Conservation (phyloP, 2,329 filamentous ascomycete species). For the Thielaviopsis ethacetica region DNA sequence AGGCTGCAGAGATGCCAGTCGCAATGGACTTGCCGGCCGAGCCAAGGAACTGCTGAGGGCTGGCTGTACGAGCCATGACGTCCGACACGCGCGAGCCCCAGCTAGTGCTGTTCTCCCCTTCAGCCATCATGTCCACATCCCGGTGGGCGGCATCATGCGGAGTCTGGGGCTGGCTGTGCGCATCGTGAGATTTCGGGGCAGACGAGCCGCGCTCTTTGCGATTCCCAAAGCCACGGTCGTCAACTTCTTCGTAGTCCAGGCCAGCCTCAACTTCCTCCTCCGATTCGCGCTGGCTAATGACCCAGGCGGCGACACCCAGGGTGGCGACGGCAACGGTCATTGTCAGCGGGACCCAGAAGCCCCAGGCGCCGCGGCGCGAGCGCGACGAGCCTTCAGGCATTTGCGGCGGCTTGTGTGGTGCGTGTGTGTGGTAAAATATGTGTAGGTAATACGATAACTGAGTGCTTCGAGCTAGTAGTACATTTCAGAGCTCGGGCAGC, state of each 20-base stretch:
- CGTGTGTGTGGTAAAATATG: not conserved
- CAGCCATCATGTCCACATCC: slow-evolving; percentile 13
- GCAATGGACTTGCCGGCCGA: slow-evolving; percentile 66
- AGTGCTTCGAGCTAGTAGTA: not conserved
- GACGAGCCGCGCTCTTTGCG: slow-evolving; percentile 1
- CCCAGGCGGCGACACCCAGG: slow-evolving; percentile 74
- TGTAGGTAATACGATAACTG: not conserved
- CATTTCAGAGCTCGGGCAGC: not conserved
- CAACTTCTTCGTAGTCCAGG: slow-evolving; percentile 29
- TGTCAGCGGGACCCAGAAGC: slow-evolving; percentile 79
- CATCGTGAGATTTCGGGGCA: slow-evolving; percentile 23
- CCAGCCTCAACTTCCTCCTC: slow-evolving; percentile 48
- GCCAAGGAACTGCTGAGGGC: slow-evolving; percentile 77
- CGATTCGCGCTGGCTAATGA: slow-evolving; percentile 77
- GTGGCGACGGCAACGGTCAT: slow-evolving; percentile 79
- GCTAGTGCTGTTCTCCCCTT: slow-evolving; percentile 27
- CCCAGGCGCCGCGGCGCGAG: slow-evolving; percentile 47
- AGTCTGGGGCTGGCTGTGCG: not conserved
- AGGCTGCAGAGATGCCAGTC: slow-evolving; percentile 68
- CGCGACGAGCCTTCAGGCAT: slow-evolving; percentile 23
- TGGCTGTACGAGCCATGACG: slow-evolving; percentile 65
- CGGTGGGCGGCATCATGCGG: not conserved
- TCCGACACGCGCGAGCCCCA: slow-evolving; percentile 68
- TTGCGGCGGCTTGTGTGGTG: not conserved
- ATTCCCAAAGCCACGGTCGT: slow-evolving; percentile 21